A percentile compares a stretch with the other conserved stretches of the same genome.
Conservation (phyloP, 1,284 basidiomycete genomes). For the Puccinia hordei region DNA sequence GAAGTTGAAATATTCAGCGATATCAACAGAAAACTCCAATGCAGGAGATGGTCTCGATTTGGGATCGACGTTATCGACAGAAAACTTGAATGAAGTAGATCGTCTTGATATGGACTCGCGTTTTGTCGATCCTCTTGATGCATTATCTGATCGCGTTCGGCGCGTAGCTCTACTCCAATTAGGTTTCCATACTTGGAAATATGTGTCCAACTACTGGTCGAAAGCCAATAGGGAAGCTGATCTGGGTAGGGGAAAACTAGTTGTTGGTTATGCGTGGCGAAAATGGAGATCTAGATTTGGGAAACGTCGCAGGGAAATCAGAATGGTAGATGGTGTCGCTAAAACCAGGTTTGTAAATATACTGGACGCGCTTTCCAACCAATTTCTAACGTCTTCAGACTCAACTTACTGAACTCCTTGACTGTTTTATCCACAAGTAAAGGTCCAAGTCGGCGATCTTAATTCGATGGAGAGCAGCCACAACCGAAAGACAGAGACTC, state of each 20-base stretch:
- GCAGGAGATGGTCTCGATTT: no score
- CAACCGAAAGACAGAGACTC: slow-evolving; percentile 11
- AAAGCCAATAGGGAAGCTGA: slow-evolving; percentile 3
- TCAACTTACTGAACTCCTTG: not conserved
- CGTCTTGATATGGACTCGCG: not conserved
- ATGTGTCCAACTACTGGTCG: not conserved
- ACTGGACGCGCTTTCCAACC: not conserved
- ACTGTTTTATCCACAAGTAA: not conserved
- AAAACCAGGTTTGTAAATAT: slow-evolving; percentile 24
- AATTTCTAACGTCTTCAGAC: not conserved
- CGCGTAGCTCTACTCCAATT: slow-evolving; percentile 6
- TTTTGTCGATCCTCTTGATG: slow-evolving; percentile 40
- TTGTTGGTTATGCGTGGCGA: slow-evolving; percentile 21
- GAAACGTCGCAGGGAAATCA: slow-evolving; percentile 17
- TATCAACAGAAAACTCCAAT: no score
- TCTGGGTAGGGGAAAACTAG: not conserved
- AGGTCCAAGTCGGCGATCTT: slow-evolving; percentile 35
- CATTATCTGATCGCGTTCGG: slow-evolving; percentile 28
- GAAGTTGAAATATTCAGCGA: no score
- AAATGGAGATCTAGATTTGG: slow-evolving; percentile 39
- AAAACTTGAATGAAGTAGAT: not conserved
- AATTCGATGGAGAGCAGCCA: slow-evolving; percentile 26
- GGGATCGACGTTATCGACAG: not conserved
- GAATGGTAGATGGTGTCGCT: slow-evolving; percentile 41
- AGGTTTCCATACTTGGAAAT: slow-evolving; percentile 8